phyloP scores from a whole-genome alignment of 352 stramenopile genomes.

The Poterioochromonas sp. region DNA sequence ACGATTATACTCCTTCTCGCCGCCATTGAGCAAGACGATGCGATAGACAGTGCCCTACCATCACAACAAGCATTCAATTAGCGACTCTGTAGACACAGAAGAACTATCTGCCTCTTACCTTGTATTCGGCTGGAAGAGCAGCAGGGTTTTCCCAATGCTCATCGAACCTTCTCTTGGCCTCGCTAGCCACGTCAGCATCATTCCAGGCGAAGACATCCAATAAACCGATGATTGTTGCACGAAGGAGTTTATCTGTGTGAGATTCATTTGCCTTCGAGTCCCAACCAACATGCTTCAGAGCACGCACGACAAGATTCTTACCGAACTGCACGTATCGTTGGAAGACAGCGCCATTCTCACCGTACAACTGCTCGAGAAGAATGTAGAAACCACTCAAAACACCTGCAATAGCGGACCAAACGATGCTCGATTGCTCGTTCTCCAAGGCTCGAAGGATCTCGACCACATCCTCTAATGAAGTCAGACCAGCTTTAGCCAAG shows the following conservation, averaged over 20 bases:
- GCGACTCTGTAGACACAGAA: too few relatives aligned
- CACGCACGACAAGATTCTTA: conserved; percentile 51
- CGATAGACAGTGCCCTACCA: conserved; percentile 61
- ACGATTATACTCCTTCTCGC: conserved; percentile 43
- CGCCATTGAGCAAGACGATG: conserved; percentile 61
- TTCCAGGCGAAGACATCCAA: conserved; percentile 55
- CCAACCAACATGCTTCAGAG: conserved; percentile 57
- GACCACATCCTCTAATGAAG: conserved; percentile 56
- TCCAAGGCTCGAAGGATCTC: conserved; percentile 51
- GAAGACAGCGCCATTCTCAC: background rate
- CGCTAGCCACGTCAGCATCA: conserved; percentile 48
- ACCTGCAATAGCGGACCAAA: conserved; percentile 56
- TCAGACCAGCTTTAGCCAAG: conserved; percentile 66
- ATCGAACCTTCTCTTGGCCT: conserved; percentile 48
- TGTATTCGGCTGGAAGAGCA: background rate
- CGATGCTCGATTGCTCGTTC: conserved; percentile 59
- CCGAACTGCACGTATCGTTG: background rate
- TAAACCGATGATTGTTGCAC: conserved; percentile 59
- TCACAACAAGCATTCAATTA: too few relatives aligned
- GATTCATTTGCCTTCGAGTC: conserved; percentile 51
- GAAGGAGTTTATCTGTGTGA: conserved; percentile 61
- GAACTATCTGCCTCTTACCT: too few relatives aligned
- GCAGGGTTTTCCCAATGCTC: background rate
- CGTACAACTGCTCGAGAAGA: conserved; percentile 34
- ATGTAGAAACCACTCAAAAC: conserved; percentile 34